Base-by-base conservation (phyloP, 108 stramenopile species). In the Skeletonema tropicum region DNA sequence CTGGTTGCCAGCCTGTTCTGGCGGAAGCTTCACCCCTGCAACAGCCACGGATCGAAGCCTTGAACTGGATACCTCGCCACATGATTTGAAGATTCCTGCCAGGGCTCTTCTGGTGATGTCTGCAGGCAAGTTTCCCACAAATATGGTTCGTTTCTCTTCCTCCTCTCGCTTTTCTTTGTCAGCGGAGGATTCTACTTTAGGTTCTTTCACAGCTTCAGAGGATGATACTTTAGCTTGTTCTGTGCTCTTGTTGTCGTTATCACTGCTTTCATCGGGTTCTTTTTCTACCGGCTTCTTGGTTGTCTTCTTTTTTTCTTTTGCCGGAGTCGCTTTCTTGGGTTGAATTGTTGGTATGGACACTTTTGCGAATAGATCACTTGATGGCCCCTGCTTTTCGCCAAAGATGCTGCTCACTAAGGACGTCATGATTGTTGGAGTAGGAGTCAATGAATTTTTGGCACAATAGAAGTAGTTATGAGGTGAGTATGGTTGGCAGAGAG, bases 101-200 rank as follows among this genome's bases (percentile, higher is more conserved):
- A 94, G 70, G 1, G 80, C 66, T 66, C 88, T 89, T 36, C 94
- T 83, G 9, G 84, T 87, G 12, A 77, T 88, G 12, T 64, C 71
- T 14, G 75, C 45, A 11, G 94, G 94, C 17, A 94, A 63, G 75
- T 94, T 94, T 30, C 94, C 93, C 3, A 92, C 90, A 75, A 92
- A 94, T 35, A 94, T 83, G 25, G 94, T 94, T 12, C 90, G 66
- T 15, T 83, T 70, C 52, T 92, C 88, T 41, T 69, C 79, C 21
- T 76, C 81, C 52, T 72, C 26, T 31, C 59, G 33, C 17, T 64
- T 60, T 35, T 74, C 73, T 29, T 72, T 57, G 23, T 19, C 33
- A 57, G 39, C 19, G 11, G 41, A 30, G 19, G 66, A 68, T 30
- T 65, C 42, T 41, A 58, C 71, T 65, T 41, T 35, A 26, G 15